Base-by-base conservation (phyloP, 495 filamentous ascomycete species). In the Sabuloglossum arenarium region DNA sequence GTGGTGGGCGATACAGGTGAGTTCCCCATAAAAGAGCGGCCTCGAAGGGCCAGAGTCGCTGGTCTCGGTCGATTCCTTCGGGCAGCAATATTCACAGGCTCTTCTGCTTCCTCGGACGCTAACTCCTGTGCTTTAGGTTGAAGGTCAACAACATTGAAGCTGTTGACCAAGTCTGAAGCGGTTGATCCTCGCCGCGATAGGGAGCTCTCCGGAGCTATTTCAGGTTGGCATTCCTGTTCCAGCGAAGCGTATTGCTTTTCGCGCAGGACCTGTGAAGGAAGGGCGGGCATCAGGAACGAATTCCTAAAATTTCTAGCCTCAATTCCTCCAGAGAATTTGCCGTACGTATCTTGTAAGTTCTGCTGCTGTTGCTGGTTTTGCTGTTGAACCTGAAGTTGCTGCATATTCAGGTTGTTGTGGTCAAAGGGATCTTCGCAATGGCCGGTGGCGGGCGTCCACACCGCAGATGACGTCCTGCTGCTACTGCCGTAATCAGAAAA, bases 61-160 rank as follows among this genome's bases (percentile, higher is more conserved):
- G 75, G 76, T 53, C 75, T 64, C 3, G 72, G 74, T 19, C 75
- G 69, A 59, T 76, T 78, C 58, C 75, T 69, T 39, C 74, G 68
- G 10, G 76, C 73, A 25, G 76, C 75, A 52, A 79, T 63, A 54
- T 78, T 74, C 19, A 59, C 12, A 19, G 42, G 28, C 1, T 11
- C 56, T 1, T 54, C 56, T 30, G 32, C 9, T 23, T 45, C n/a
- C 37, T 3, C 9, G 1, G 21, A 45, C n/a, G 9, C 2, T 2
- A 31, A 29, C 12, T 32, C 28, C 14, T 10, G 39, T 2, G 16
- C 14, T 32, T 30, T 31, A 3, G 47, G 45, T 24, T 53, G 43
- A 10, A 57, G 27, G 28, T 39, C 54, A 56, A 56, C 31, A n/a
- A 31, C 21, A n/a, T 29, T 56, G n/a, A 56, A 45, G 21, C 19